Evolutionary conservation across 441 rosid species (phyloP).

Genomic region (Pelargonium citronellum): DNA sequence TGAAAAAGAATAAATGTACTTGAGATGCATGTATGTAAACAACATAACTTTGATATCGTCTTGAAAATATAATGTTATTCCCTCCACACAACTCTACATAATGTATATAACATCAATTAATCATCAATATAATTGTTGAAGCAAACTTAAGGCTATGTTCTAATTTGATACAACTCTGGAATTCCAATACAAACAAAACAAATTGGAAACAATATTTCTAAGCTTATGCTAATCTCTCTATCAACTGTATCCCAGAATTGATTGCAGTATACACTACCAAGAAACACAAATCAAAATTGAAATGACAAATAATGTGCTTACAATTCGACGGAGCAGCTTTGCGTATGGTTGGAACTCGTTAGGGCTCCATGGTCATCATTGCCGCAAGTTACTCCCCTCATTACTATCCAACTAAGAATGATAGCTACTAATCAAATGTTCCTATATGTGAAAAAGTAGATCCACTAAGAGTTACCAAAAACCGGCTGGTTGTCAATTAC

Average conservation of each 20-base stretch:
- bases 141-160: neutral
- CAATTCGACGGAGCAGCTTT: neutral
- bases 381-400: neutral
- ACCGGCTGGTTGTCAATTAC: neutral
- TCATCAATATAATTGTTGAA: neutral
- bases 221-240: neutral
- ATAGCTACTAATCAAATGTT: neutral
- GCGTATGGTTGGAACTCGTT: neutral
- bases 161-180: neutral
- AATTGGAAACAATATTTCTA: neutral
- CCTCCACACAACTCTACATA: too few species aligned
- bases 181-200: too few species aligned
- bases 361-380: slow-evolving; percentile 3
- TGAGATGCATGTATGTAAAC: too few species aligned
- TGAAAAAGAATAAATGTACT: too few species aligned
- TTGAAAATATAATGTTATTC: too few species aligned
- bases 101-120: too few species aligned
- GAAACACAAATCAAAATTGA: neutral
- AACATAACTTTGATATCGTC: too few species aligned
- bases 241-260: neutral
- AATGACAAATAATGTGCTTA: neutral
- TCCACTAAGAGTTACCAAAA: neutral
- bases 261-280: neutral
- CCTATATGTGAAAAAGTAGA: neutral
- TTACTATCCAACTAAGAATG: neutral